A percentile compares a stretch with the other conserved stretches of the same genome.
phyloP scores from a whole-genome alignment of 2,329 filamentous ascomycete species.

The Stagonosporopsis tanaceti region DNA sequence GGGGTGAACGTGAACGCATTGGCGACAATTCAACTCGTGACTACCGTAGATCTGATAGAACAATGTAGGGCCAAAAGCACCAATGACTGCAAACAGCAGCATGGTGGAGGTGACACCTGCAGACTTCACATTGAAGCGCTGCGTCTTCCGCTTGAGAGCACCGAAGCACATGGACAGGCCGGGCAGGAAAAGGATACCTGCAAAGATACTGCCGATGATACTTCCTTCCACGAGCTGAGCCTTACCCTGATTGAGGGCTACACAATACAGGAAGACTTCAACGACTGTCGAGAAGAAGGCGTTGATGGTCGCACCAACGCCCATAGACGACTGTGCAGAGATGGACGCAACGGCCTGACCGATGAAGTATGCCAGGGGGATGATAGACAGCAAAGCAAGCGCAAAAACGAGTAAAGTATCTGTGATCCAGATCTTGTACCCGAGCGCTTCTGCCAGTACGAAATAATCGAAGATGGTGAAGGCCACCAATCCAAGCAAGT shows the following conservation, averaged over 20 bases:
- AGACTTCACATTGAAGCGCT: constrained; percentile 96
- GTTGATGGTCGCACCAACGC: constrained; percentile 93
- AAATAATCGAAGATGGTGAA: constrained; percentile 96
- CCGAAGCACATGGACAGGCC: constrained; percentile 99
- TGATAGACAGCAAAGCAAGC: constrained; percentile 86
- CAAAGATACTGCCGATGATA: constrained; percentile 97
- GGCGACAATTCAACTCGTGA: constrained; percentile 87
- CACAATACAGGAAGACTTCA: constrained; percentile 96
- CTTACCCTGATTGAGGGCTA: constrained; percentile 92
- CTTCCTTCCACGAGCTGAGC: constrained; percentile 92
- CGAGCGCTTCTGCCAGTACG: constrained; percentile 73
- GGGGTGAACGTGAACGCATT: constrained; percentile 59
- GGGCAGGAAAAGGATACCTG: constrained; percentile 91
- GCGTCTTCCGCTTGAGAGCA: constrained; percentile 96
- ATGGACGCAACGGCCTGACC: constrained; percentile 98
- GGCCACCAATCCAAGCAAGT: constrained; percentile 89
- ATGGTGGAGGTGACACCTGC: constrained; percentile 98
- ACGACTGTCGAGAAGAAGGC: constrained; percentile 98
- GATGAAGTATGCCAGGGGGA: constrained; percentile 97
- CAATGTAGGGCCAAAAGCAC: constrained; percentile 91
- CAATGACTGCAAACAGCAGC: constrained; percentile 94
- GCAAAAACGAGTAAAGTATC: constrained; percentile 86
- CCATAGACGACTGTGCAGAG: constrained; percentile 98
- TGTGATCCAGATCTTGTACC: constrained; percentile 76
- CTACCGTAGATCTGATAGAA: constrained; percentile 99